Percentiles rank a stretch among this genome's conserved stretches.
Evolutionary conservation across 1,284 basidiomycete genomes (phyloP).

Genomic region (Rhodotorula sp.): DNA sequence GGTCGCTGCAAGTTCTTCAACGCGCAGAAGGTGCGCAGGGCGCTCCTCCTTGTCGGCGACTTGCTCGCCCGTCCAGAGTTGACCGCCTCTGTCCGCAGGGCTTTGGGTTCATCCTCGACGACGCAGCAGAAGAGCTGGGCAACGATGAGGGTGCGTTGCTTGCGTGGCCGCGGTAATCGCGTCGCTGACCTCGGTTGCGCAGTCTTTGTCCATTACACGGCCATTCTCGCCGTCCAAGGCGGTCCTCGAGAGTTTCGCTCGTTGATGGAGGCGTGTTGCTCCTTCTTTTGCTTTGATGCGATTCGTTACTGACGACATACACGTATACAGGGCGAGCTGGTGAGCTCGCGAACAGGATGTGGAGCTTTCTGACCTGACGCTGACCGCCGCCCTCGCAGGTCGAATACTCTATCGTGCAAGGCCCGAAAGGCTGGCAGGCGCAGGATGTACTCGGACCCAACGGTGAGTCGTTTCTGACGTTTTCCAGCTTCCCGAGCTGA

Average conservation of each 20-base stretch:
- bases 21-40: constrained; percentile 22
- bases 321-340: constrained; percentile 15
- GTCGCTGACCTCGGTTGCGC: background rate
- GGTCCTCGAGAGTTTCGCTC: constrained; percentile 20
- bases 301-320: background rate
- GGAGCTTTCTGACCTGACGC: no score
- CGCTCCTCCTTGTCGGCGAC: background rate
- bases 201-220: constrained; percentile 39
- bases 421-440: constrained; percentile 30
- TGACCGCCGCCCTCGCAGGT: background rate
- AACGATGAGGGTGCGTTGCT: constrained; percentile 17
- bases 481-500: background rate
- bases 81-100: constrained; percentile 2
- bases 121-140: constrained; percentile 14
- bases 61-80: background rate
- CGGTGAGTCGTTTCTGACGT: background rate
- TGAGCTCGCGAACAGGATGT: background rate
- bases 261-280: constrained; percentile 17
- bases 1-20: constrained; percentile 36
- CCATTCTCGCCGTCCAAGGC: constrained; percentile 18
- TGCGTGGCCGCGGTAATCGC: no score
- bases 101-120: constrained; percentile 36
- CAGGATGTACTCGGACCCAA: constrained; percentile 27
- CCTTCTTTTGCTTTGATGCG: no score
- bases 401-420: constrained; percentile 14